phyloP scores from a whole-genome alignment of 192 early-diverging fungal genomes.

The Umbelopsis sp. region DNA sequence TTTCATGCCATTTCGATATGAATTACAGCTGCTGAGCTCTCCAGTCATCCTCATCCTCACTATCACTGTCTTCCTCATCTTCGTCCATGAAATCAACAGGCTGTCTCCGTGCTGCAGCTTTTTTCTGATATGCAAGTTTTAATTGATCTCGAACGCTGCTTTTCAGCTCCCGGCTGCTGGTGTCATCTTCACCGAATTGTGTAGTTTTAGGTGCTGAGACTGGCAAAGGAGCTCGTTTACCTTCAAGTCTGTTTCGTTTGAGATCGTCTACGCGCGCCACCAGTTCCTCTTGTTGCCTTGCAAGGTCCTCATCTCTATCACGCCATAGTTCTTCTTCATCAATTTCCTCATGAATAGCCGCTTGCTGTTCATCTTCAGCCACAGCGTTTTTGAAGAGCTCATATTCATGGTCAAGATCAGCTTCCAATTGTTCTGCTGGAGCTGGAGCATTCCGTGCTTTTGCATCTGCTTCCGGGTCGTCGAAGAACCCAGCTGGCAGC shows the following conservation, averaged over 20 bases:
- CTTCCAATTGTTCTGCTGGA: constrained; percentile 24
- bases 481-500: constrained; percentile 58
- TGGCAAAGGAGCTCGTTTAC: neutral
- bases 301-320: constrained; percentile 35
- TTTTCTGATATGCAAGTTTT: constrained; percentile 18
- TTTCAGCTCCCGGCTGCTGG: constrained; percentile 21
- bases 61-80: constrained; percentile 27
- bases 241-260: constrained; percentile 23
- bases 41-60: constrained; percentile 32
- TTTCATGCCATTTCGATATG: neutral
- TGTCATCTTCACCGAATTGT: constrained; percentile 2
- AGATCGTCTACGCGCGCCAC: constrained; percentile 30
- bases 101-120: constrained; percentile 14
- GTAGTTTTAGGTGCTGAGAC: neutral
- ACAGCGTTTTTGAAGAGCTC: constrained; percentile 34
- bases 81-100: constrained; percentile 26
- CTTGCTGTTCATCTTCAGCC: constrained; percentile 21
- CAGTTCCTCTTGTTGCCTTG: constrained; percentile 28
- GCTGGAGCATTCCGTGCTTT: constrained; percentile 30
- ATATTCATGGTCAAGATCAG: constrained; percentile 31
- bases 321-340: constrained; percentile 37
- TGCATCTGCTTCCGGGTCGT: constrained; percentile 51
- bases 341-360: constrained; percentile 28
- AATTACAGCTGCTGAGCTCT: constrained; percentile 34
- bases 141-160: constrained; percentile 28